phyloP scores from a whole-genome alignment of 2,329 filamentous ascomycete genomes.

The Dichotomopilus funicola region DNA sequence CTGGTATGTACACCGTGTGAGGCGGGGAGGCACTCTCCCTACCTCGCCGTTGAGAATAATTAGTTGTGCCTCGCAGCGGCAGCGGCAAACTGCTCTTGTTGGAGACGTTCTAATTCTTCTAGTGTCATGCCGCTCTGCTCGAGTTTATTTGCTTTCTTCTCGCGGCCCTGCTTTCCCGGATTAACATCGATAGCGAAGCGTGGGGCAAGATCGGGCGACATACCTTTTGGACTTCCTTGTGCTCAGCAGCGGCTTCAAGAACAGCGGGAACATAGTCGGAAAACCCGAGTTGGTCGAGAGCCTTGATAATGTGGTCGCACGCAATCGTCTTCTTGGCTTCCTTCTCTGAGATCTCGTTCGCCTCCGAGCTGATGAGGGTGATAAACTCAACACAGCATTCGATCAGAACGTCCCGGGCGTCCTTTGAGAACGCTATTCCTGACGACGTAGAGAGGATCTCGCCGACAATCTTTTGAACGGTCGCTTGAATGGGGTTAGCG shows the following conservation, averaged over 20 bases:
- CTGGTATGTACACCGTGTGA: background rate
- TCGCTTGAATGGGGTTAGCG: constrained; percentile 43
- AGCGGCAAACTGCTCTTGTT: constrained; percentile 84
- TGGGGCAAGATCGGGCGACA: constrained; percentile 17
- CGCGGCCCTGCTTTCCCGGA: constrained; percentile 61
- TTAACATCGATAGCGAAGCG: constrained; percentile 45
- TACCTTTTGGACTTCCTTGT: constrained; percentile 90
- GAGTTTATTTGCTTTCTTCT: constrained; percentile 96
- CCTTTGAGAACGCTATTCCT: constrained; percentile 85
- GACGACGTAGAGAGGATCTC: constrained; percentile 76
- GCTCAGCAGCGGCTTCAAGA: constrained; percentile 77
- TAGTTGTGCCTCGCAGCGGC: constrained; percentile 67
- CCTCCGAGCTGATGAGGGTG: constrained; percentile 95
- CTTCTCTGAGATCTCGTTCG: constrained; percentile 97
- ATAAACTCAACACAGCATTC: constrained; percentile 99
- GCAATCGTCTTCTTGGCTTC: constrained; percentile 99
- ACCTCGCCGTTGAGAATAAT: background rate
- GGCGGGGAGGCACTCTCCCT: background rate
- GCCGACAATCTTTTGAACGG: constrained; percentile 79
- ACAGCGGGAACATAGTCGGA: constrained; percentile 86
- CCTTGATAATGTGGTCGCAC: constrained; percentile 94
- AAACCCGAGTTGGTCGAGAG: constrained; percentile 87
- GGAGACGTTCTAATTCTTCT: constrained; percentile 80
- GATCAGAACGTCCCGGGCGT: constrained; percentile 89
- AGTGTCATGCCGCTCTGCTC: constrained; percentile 88